Evolutionary conservation across 2,329 filamentous ascomycete species (phyloP).

Genomic region (Xylariaceae sp.): DNA sequence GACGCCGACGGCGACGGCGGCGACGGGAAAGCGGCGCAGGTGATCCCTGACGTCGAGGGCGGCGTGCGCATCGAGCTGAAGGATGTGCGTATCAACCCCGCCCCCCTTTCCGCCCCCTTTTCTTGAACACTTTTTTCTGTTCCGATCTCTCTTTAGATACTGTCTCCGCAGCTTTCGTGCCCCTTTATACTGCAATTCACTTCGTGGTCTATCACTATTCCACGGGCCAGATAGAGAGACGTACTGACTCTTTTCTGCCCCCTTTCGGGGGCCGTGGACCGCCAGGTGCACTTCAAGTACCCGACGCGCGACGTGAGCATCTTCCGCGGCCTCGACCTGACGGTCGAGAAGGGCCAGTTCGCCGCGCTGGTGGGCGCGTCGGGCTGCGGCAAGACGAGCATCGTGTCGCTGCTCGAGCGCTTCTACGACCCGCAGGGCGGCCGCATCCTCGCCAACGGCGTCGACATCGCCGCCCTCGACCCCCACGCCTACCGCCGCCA

Average conservation of each 20-base stretch:
- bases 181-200: too few relatives aligned
- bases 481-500: conserved; percentile 55
- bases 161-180: too few relatives aligned
- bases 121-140: too few relatives aligned
- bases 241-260: too few relatives aligned
- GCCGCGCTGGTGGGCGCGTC: conserved; percentile 63
- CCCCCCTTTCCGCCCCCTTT: too few relatives aligned
- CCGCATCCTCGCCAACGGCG: conserved; percentile 55
- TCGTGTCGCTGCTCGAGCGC: conserved; percentile 57
- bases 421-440: conserved; percentile 66
- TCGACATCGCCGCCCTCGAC: conserved; percentile 51
- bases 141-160: too few relatives aligned
- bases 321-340: conserved; percentile 54
- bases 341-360: conserved; percentile 61
- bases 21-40: neutral
- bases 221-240: too few relatives aligned
- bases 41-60: conserved; percentile 24
- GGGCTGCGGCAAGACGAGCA: conserved; percentile 66
- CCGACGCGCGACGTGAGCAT: conserved; percentile 49
- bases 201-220: too few relatives aligned
- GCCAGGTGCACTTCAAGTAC: conserved; percentile 57
- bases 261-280: too few relatives aligned
- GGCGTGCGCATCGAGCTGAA: conserved; percentile 50
- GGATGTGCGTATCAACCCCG: too few relatives aligned
- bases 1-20: neutral